phyloP scores from a whole-genome alignment of 306 rosid species.

The Mimosa bimucronata region DNA sequence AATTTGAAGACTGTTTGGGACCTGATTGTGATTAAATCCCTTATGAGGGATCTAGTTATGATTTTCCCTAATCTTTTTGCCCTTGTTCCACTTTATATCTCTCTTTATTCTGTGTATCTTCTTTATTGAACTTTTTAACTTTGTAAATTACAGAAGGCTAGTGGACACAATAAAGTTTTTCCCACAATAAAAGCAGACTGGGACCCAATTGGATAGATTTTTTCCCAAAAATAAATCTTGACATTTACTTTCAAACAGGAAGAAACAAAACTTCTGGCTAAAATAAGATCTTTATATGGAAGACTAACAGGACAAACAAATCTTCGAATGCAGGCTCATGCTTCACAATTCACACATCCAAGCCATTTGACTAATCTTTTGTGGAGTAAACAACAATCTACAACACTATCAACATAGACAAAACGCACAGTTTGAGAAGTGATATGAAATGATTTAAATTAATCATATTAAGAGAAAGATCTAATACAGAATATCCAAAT shows the following conservation, averaged over 20 bases:
- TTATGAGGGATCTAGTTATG: too few relatives aligned
- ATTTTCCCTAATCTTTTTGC: neutral
- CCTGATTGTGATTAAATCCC: too few relatives aligned
- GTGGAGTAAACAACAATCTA: neutral
- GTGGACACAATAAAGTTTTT: neutral
- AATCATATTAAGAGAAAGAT: neutral
- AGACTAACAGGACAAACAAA: neutral
- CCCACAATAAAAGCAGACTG: neutral
- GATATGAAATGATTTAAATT: neutral
- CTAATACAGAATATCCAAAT: neutral
- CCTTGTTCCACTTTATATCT: neutral
- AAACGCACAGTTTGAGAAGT: neutral
- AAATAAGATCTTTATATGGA: neutral
- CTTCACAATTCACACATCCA: neutral
- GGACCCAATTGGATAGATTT: neutral
- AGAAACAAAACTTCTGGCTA: neutral
- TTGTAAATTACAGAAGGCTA: neutral
- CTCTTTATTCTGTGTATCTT: neutral
- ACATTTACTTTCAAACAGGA: neutral
- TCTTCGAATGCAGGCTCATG: neutral
- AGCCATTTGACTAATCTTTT: neutral
- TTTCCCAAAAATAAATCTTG: neutral
- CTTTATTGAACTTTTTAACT: neutral
- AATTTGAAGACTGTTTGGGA: too few relatives aligned
- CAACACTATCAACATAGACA: neutral